Conservation (phyloP, 2,329 filamentous ascomycete species). For the Aspergillus ustus region DNA sequence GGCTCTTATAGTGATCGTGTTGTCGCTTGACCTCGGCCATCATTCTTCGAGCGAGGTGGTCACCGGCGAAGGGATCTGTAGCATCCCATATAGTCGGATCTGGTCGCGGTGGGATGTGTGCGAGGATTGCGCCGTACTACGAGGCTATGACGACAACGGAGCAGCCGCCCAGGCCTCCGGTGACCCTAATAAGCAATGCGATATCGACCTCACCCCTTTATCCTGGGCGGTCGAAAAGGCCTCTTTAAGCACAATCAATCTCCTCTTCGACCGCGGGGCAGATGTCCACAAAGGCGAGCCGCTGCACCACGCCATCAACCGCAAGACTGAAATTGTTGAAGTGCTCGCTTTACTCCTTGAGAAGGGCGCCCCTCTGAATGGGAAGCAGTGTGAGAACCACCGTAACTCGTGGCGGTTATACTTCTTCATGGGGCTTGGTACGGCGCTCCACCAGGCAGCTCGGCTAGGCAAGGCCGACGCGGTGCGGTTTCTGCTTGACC, state of each 20-base stretch:
- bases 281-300: slow-evolving; percentile 29
- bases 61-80: no score
- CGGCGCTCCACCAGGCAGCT: slow-evolving; percentile 29
- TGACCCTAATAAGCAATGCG: slow-evolving; percentile 31
- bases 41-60: no score
- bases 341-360: slow-evolving; percentile 25
- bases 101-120: no score
- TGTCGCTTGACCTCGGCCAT: no score
- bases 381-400: slow-evolving; percentile 28
- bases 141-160: no score
- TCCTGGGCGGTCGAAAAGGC: slow-evolving; percentile 29
- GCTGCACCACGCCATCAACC: slow-evolving; percentile 27
- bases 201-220: slow-evolving; percentile 30
- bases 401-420: slow-evolving; percentile 22
- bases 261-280: slow-evolving; percentile 25
- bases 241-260: slow-evolving; percentile 24
- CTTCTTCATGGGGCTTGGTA: slow-evolving; percentile 27
- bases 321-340: slow-evolving; percentile 20
- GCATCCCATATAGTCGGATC: no score
- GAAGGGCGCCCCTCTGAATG: slow-evolving; percentile 26
- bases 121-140: no score
- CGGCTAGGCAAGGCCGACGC: slow-evolving; percentile 26
- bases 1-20: no score
- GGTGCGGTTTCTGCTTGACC: slow-evolving; percentile 23
- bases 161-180: no score